These are phyloP conservation scores for Trichoderma sp. DNA, from an alignment of 2,329 filamentous ascomycete genomes.

Conservation along the genomic window DNA sequence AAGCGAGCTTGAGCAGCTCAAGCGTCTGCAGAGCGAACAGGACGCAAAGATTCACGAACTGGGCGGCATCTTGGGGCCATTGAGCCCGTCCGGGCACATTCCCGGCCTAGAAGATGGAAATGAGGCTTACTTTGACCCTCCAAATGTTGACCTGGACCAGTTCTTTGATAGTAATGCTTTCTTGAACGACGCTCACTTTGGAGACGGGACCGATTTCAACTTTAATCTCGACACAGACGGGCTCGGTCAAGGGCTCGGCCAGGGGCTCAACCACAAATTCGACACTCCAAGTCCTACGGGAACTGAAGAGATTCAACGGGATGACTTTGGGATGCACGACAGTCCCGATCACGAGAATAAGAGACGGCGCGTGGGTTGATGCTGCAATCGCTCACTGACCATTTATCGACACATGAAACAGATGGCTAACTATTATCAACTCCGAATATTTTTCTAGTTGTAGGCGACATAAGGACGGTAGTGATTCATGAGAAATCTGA, in stretches of 20 bases:
- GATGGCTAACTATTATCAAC: not conserved
- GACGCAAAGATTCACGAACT: constrained; percentile 73
- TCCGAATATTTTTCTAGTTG: not conserved
- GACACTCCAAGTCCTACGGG: constrained; percentile 45
- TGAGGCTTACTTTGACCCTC: constrained; percentile 35
- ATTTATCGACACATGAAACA: not conserved
- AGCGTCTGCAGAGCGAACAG: constrained; percentile 76
- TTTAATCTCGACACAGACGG: constrained; percentile 45
- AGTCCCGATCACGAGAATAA: constrained; percentile 34
- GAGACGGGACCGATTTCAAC: constrained; percentile 49
- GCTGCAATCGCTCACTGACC: too few relatives aligned
- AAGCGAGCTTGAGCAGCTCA: constrained; percentile 73
- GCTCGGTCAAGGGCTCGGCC: not conserved
- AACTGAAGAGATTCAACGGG: constrained; percentile 50
- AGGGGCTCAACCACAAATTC: not conserved
- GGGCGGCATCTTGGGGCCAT: constrained; percentile 68
- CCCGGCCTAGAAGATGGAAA: constrained; percentile 58
- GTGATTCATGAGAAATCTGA: not conserved
- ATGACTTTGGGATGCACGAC: constrained; percentile 36
- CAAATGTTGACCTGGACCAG: constrained; percentile 49
- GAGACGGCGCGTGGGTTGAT: constrained; percentile 37
- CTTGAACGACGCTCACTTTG: constrained; percentile 38
- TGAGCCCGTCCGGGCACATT: constrained; percentile 76
- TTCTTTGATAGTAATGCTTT: constrained; percentile 47
- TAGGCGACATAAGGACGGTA: not conserved